A percentile compares a stretch with the other conserved stretches of the same genome.
phyloP scores from a whole-genome alignment of 2,329 filamentous ascomycete species.

The Ascochyta rabiei region DNA sequence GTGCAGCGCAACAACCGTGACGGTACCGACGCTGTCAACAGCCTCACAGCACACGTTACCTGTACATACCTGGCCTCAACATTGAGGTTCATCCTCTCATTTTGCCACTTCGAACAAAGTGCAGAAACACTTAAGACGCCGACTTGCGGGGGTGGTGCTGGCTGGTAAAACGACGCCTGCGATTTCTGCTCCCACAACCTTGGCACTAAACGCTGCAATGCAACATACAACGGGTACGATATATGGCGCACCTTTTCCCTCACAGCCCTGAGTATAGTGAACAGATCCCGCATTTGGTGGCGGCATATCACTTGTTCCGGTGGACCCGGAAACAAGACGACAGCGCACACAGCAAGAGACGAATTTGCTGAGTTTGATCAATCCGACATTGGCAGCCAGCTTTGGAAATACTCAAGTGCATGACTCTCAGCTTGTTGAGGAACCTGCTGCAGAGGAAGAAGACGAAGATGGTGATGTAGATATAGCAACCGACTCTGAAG shows the following conservation, averaged over 20 bases:
- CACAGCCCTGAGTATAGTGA: not conserved
- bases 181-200: not conserved
- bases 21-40: not conserved
- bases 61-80: not conserved
- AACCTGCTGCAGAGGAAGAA: not conserved
- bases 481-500: slow-evolving; percentile 13
- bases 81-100: not conserved
- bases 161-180: not conserved
- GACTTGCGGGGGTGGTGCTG: not conserved
- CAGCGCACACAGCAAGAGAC: slow-evolving; percentile 15
- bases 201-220: not conserved
- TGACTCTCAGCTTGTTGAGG: not conserved
- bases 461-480: slow-evolving; percentile 8
- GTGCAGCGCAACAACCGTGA: not conserved
- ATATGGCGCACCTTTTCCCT: not conserved
- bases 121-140: not conserved
- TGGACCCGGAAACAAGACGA: not conserved
- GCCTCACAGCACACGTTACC: not conserved
- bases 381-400: slow-evolving; percentile 8
- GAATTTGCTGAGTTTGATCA: slow-evolving; percentile 14
- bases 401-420: not conserved
- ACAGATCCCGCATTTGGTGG: not conserved
- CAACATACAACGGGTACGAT: slow-evolving; percentile 4
- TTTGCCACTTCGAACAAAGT: not conserved
- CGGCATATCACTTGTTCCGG: not conserved